Conservation (phyloP, 345 rosid genomes). For the Excoecaria agallocha region DNA sequence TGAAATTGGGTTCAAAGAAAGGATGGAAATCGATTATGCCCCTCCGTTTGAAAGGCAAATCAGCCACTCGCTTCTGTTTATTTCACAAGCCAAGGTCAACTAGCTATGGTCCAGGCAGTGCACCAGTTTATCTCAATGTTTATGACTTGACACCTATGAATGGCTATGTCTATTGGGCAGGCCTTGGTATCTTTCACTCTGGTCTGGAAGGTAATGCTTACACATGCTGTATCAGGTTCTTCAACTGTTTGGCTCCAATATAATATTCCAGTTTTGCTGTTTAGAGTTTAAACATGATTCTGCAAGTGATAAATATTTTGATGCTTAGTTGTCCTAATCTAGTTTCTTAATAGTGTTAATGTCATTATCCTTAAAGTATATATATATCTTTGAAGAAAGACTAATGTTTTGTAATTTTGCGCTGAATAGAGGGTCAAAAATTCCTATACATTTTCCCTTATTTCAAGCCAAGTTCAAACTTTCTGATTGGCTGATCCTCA, state of each 20-base stretch:
- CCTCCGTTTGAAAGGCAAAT: conserved; percentile 26
- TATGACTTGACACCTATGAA: conserved; percentile 41
- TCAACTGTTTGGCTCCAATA: background rate
- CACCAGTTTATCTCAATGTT: conserved; percentile 34
- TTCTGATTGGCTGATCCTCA: conserved; percentile 12
- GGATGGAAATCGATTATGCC: conserved; percentile 34
- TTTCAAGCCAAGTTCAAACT: conserved; percentile 1
- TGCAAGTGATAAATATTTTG: background rate
- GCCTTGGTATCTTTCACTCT: conserved; percentile 39
- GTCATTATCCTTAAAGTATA: background rate
- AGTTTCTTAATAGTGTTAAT: background rate
- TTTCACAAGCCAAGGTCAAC: conserved; percentile 28
- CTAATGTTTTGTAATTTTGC: too few species aligned
- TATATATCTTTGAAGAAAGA: too few species aligned
- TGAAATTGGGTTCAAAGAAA: conserved; percentile 23
- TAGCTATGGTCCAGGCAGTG: conserved; percentile 24
- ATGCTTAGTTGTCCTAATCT: background rate
- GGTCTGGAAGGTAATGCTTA: conserved; percentile 29
- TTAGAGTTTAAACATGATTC: background rate
- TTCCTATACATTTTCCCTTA: background rate
- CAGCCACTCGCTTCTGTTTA: conserved; percentile 30
- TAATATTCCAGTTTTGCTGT: background rate
- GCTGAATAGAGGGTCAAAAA: background rate
- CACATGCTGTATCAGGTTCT: background rate
- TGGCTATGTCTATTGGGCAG: conserved; percentile 36